Evolutionary conservation across 2,329 filamentous ascomycete species (phyloP).

Genomic region (Pyricularia sp.): DNA sequence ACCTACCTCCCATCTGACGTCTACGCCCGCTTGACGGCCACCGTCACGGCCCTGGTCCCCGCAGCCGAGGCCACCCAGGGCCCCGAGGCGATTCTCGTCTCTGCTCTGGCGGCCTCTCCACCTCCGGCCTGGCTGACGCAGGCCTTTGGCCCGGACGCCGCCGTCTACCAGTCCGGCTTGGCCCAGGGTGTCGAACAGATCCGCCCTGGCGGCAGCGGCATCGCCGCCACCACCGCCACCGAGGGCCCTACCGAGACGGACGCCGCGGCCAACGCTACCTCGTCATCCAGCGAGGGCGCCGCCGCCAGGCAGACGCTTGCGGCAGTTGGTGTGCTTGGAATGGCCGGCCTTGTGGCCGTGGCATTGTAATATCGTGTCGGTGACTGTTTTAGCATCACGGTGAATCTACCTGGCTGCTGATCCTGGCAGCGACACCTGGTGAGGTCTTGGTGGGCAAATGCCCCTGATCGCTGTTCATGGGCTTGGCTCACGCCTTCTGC

Average conservation of each 20-base stretch:
- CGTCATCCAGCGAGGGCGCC: neutral
- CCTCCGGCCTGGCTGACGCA: constrained; percentile 13
- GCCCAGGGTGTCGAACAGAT: constrained; percentile 7
- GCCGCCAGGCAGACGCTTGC: constrained; percentile 1
- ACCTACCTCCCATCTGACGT: constrained; percentile 19
- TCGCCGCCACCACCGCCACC: neutral
- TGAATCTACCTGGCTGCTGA: neutral
- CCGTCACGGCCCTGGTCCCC: constrained; percentile 14
- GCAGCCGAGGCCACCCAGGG: constrained; percentile 13
- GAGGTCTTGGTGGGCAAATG: neutral
- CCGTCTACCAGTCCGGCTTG: constrained; percentile 5
- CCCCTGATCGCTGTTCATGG: neutral
- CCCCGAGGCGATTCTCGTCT: constrained; percentile 16
- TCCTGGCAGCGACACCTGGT: neutral
- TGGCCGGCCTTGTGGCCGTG: neutral
- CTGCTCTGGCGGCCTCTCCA: constrained; percentile 15
- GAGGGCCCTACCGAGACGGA: neutral
- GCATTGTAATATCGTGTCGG: neutral
- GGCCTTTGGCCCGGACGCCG: constrained; percentile 9
- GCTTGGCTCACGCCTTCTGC: neutral
- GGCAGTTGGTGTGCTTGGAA: constrained; percentile 1
- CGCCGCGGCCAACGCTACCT: neutral
- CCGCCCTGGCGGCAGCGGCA: neutral
- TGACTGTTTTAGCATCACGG: neutral
- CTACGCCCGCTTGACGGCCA: constrained; percentile 14